These are phyloP conservation scores for Acorus calamus DNA, from an alignment of 106 monocot species.

Conservation along the genomic window DNA sequence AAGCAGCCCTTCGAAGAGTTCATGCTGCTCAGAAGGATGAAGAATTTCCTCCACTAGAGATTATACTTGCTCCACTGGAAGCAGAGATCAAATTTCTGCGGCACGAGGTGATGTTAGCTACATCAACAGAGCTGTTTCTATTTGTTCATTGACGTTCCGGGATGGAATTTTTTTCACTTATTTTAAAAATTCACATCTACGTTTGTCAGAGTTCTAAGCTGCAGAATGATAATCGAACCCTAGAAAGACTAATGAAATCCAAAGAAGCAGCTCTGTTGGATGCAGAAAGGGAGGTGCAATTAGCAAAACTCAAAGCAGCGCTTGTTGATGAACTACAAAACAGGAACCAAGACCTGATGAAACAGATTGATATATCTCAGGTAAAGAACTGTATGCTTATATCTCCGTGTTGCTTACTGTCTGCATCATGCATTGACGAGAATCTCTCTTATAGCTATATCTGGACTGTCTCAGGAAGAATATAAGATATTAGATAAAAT, in stretches of 20 bases:
- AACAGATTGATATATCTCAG: constrained; percentile 82
- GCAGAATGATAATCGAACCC: constrained; percentile 79
- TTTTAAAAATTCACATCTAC: too few species aligned
- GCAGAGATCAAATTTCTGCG: constrained; percentile 65
- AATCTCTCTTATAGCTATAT: background rate
- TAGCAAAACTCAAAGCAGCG: constrained; percentile 70
- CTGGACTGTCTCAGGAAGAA: constrained; percentile 47
- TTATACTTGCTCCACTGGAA: constrained; percentile 76
- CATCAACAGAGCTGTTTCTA: background rate
- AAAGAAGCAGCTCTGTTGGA: constrained; percentile 77
- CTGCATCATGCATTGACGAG: too few species aligned
- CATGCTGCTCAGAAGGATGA: constrained; percentile 91
- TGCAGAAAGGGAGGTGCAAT: constrained; percentile 66
- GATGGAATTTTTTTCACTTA: too few species aligned
- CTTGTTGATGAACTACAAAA: constrained; percentile 76
- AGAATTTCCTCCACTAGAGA: constrained; percentile 60
- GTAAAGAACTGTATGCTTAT: constrained; percentile 9
- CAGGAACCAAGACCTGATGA: constrained; percentile 72
- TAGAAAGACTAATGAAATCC: constrained; percentile 67
- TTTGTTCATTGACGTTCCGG: background rate
- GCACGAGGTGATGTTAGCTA: constrained; percentile 38
- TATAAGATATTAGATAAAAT: constrained; percentile 80
- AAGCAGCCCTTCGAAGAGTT: constrained; percentile 74
- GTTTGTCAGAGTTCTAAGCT: constrained; percentile 38
- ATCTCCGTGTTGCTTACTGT: too few species aligned